phyloP scores from a whole-genome alignment of 345 rosid species.

The Hibiscus syriacus region DNA sequence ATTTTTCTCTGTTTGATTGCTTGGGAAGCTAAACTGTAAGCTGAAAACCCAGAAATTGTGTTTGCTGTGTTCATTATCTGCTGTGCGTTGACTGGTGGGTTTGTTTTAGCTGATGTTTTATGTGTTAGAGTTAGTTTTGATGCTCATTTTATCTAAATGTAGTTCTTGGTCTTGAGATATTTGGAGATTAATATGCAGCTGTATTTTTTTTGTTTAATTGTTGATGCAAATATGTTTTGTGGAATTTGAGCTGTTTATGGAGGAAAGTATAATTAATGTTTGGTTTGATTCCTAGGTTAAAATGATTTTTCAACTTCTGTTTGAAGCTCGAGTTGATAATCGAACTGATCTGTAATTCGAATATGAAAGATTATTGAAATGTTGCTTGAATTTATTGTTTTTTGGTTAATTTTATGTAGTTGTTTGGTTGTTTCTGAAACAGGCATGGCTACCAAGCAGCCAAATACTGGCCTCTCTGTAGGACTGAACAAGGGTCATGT shows the following conservation, averaged over 20 bases:
- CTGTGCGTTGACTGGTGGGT: background rate
- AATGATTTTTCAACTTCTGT: background rate
- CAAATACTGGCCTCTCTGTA: conserved; percentile 49
- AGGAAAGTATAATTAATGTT: background rate
- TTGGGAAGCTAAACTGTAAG: background rate
- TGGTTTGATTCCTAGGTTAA: background rate
- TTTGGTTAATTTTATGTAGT: too few relatives aligned
- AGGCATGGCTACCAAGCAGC: conserved; percentile 56
- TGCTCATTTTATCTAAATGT: background rate
- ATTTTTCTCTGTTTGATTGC: background rate
- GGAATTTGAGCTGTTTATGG: background rate
- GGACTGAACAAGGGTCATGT: conserved; percentile 63
- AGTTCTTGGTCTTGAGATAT: background rate
- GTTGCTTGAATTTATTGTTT: background rate
- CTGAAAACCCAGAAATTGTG: background rate
- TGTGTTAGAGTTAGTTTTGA: background rate
- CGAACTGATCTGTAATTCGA: too few relatives aligned
- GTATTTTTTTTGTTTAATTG: too few relatives aligned
- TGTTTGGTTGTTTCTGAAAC: background rate
- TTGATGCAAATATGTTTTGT: too few relatives aligned
- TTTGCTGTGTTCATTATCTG: background rate
- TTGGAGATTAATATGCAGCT: too few relatives aligned
- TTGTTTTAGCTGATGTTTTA: background rate
- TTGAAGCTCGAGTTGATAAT: too few relatives aligned
- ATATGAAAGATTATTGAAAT: background rate